These are phyloP conservation scores for Penicillium hesseltinei DNA, from an alignment of 2,329 filamentous ascomycete genomes.

Conservation along the genomic window DNA sequence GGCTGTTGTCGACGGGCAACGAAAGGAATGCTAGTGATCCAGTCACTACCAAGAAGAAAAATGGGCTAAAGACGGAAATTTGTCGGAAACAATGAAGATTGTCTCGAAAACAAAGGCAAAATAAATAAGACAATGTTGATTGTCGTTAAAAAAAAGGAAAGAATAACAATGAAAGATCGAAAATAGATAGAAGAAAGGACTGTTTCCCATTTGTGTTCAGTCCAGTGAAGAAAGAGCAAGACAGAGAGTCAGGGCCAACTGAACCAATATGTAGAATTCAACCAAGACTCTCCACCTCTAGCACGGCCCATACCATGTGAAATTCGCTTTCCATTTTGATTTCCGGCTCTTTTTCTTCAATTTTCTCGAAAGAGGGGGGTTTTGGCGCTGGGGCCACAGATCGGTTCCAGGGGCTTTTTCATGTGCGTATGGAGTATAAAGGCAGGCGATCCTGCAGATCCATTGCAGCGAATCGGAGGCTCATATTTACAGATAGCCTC, in stretches of 20 bases:
- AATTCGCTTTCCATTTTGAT: not conserved
- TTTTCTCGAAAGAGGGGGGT: not conserved
- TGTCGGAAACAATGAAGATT: slow-evolving; percentile 17
- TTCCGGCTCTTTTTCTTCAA: not conserved
- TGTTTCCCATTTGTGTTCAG: slow-evolving; percentile 9
- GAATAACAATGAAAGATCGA: not conserved
- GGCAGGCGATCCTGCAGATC: slow-evolving; percentile 4
- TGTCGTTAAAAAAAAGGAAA: not conserved
- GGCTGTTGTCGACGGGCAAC: slow-evolving; percentile 25
- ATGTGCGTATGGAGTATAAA: not conserved
- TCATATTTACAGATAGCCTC: not conserved
- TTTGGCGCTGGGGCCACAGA: slow-evolving; percentile 10
- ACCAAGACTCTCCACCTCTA: slow-evolving; percentile 14
- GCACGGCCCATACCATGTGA: slow-evolving; percentile 1
- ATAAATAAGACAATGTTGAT: slow-evolving; percentile 4
- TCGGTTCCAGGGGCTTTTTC: not conserved
- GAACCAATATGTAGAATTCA: slow-evolving; percentile 15
- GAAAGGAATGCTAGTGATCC: slow-evolving; percentile 33
- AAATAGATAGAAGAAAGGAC: slow-evolving; percentile 13
- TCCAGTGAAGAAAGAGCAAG: slow-evolving; percentile 2
- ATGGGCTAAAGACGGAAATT: slow-evolving; percentile 14
- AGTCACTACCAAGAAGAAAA: slow-evolving; percentile 23
- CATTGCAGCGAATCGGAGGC: not conserved
- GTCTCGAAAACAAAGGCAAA: slow-evolving; percentile 12
- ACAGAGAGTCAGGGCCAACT: slow-evolving; percentile 1